Evolutionary conservation across 306 rosid genomes (phyloP).

Genomic region (Prunus campanulata): DNA sequence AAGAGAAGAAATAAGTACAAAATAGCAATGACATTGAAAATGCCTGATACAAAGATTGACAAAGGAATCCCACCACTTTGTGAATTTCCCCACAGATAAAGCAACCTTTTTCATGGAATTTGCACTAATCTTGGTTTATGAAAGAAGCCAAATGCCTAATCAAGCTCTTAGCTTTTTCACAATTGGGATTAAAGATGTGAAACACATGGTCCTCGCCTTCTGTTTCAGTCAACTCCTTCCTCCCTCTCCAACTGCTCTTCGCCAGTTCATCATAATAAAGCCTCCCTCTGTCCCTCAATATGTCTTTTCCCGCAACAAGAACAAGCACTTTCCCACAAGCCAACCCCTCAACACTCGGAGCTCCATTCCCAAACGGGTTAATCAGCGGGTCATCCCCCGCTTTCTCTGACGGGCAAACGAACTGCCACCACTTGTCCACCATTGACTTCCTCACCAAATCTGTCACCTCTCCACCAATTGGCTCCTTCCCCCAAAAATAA

Average conservation of each 20-base stretch:
- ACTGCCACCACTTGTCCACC: constrained; percentile 89
- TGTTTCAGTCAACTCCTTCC: constrained; percentile 40
- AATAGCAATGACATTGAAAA: not conserved
- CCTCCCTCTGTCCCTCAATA: constrained; percentile 71
- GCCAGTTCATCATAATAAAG: constrained; percentile 55
- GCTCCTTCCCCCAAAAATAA: constrained; percentile 76
- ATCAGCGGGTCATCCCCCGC: constrained; percentile 61
- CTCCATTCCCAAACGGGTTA: constrained; percentile 73
- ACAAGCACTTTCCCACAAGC: constrained; percentile 49
- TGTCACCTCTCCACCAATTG: constrained; percentile 53
- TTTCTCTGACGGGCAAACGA: constrained; percentile 68
- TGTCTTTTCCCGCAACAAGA: constrained; percentile 58
- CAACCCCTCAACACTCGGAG: constrained; percentile 48
- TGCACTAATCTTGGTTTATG: constrained; percentile 27
- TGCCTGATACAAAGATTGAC: not conserved
- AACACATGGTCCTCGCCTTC: constrained; percentile 68
- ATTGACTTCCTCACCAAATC: constrained; percentile 43
- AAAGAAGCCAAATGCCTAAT: constrained; percentile 45
- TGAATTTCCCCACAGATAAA: not conserved
- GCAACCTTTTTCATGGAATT: too few relatives aligned
- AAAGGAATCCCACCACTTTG: not conserved
- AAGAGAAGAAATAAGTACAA: not conserved
- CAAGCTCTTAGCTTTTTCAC: constrained; percentile 52
- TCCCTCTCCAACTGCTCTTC: constrained; percentile 64
- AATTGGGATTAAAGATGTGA: constrained; percentile 53